Conservation (phyloP, 352 stramenopile genomes). For the Pythium rhizo-oryzae region DNA sequence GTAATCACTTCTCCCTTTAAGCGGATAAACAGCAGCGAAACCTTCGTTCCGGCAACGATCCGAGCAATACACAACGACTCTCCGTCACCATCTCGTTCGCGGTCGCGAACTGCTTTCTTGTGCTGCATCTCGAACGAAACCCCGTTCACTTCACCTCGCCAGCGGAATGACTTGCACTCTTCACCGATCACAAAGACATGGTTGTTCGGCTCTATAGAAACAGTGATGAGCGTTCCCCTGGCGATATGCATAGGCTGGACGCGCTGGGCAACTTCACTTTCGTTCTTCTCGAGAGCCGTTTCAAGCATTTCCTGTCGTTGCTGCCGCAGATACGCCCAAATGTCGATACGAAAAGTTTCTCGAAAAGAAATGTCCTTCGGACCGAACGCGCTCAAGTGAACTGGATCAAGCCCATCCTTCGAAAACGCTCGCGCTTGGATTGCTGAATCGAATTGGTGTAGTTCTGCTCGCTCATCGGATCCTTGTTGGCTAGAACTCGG, state of each 20-base stretch:
- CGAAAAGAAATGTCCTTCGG: conserved; percentile 41
- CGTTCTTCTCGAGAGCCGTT: conserved; percentile 51
- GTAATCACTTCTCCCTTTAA: conserved; percentile 18
- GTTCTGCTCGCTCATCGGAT: conserved; percentile 8
- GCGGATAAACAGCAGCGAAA: conserved; percentile 68
- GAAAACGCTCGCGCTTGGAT: conserved; percentile 19
- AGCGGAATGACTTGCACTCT: conserved; percentile 66
- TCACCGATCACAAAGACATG: conserved; percentile 47
- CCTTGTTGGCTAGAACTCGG: conserved; percentile 2
- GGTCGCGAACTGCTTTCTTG: conserved; percentile 21
- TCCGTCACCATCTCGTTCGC: conserved; percentile 27
- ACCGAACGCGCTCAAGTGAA: conserved; percentile 67
- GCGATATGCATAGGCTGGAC: conserved; percentile 56
- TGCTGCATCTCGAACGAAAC: conserved; percentile 66
- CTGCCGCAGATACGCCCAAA: conserved; percentile 72
- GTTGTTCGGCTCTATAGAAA: conserved; percentile 51
- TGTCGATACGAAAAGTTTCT: conserved; percentile 61
- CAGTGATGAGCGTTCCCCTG: conserved; percentile 61
- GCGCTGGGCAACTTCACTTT: conserved; percentile 49
- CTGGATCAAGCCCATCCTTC: conserved; percentile 35
- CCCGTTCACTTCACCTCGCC: conserved; percentile 54
- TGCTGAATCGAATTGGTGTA: conserved; percentile 12
- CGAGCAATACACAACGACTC: conserved; percentile 54
- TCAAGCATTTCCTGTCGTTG: conserved; percentile 69
- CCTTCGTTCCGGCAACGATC: conserved; percentile 58